phyloP scores from a whole-genome alignment of 768 basidiomycete species.

The Lactarius indigo region DNA sequence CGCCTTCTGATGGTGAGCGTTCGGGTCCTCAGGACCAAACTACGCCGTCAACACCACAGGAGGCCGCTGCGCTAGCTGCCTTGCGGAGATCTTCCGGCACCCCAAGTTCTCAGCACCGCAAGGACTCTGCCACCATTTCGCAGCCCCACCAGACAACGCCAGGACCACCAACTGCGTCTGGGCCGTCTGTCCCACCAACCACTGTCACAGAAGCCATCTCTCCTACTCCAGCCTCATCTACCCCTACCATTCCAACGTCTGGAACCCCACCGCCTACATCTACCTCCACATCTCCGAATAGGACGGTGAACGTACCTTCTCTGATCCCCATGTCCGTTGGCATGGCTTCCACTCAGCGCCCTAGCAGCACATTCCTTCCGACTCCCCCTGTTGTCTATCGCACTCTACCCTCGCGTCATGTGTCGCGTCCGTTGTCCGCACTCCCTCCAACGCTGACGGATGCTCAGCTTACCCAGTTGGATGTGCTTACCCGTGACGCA shows the following conservation, averaged over 20 bases:
- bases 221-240: slow-evolving; percentile 5
- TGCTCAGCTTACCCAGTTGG: slow-evolving; percentile 62
- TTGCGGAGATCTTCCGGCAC: slow-evolving; percentile 41
- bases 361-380: slow-evolving; percentile 15
- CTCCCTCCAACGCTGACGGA: slow-evolving; percentile 51
- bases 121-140: neutral
- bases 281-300: slow-evolving; percentile 13
- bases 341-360: slow-evolving; percentile 5
- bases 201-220: slow-evolving; percentile 3
- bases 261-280: slow-evolving; percentile 18
- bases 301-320: slow-evolving; percentile 29
- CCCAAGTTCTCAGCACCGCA: neutral
- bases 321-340: slow-evolving; percentile 45
- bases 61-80: slow-evolving; percentile 67
- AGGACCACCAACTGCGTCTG: slow-evolving; percentile 16
- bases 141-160: slow-evolving; percentile 7
- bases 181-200: neutral
- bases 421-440: slow-evolving; percentile 26
- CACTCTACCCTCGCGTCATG: slow-evolving; percentile 11
- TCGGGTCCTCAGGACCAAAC: slow-evolving; percentile 6
- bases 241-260: slow-evolving; percentile 4
- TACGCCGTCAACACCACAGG: slow-evolving; percentile 37
- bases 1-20: neutral
- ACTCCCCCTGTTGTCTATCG: slow-evolving; percentile 18
- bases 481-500: slow-evolving; percentile 67